Evolutionary conservation across 164 flowering plant species (phyloP).

Genomic region (Vitis riparia): DNA sequence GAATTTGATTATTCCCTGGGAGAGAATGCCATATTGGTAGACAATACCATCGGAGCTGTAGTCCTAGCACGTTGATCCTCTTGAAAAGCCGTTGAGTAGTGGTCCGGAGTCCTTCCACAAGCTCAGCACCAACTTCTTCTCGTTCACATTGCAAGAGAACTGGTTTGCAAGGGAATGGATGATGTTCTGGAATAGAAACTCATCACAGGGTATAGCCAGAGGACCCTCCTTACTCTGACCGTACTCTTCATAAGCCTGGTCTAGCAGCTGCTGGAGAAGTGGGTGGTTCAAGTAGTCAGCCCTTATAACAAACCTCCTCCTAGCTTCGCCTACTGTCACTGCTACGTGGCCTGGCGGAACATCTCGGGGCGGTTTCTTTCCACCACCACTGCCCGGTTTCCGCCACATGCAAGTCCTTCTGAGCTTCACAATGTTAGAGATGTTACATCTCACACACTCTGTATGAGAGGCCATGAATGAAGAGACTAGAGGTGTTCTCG

Average conservation of each 20-base stretch:
- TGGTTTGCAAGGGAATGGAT: slow-evolving; percentile 8
- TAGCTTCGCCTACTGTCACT: slow-evolving; percentile 20
- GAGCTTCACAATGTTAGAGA: slow-evolving; percentile 15
- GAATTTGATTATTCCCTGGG: no score
- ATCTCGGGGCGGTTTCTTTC: slow-evolving; percentile 20
- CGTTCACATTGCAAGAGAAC: not conserved
- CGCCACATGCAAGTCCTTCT: slow-evolving; percentile 14
- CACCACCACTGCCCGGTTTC: slow-evolving; percentile 9
- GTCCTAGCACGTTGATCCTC: slow-evolving; percentile 1
- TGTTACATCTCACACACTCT: slow-evolving; percentile 8
- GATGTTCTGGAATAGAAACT: slow-evolving; percentile 19
- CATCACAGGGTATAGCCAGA: slow-evolving; percentile 29
- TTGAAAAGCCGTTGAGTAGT: slow-evolving; percentile 8
- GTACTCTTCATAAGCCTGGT: slow-evolving; percentile 26
- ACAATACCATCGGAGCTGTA: not conserved
- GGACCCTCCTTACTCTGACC: slow-evolving; percentile 17
- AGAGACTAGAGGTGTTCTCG: not conserved
- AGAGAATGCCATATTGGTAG: no score
- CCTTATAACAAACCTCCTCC: slow-evolving; percentile 24
- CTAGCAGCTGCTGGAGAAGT: slow-evolving; percentile 20
- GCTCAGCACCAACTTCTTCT: not conserved
- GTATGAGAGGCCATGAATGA: slow-evolving; percentile 2
- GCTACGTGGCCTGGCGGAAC: slow-evolving; percentile 34
- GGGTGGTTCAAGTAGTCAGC: slow-evolving; percentile 29
- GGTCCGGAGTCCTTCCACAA: slow-evolving; percentile 8